Evolutionary conservation across 768 basidiomycete genomes (phyloP).

Genomic region (Mycena vitilis): DNA sequence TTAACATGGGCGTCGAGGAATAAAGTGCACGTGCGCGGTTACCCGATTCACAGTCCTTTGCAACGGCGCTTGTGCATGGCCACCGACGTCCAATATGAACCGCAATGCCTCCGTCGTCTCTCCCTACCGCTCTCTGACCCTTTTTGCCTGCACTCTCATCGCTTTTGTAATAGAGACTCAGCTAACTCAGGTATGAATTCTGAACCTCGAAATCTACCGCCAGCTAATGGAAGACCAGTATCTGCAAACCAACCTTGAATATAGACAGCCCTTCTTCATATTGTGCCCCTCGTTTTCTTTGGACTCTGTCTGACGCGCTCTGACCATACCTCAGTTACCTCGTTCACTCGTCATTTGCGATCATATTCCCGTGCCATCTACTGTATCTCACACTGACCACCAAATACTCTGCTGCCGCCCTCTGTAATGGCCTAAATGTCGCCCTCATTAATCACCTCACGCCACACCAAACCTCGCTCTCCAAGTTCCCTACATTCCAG

Average conservation of each 20-base stretch:
- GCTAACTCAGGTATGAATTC: slow-evolving; percentile 72
- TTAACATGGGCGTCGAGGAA: slow-evolving; percentile 60
- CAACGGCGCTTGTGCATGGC: slow-evolving; percentile 11
- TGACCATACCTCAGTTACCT: slow-evolving; percentile 67
- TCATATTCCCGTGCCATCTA: slow-evolving; percentile 88
- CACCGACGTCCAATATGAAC: slow-evolving; percentile 23
- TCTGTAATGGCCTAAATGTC: slow-evolving; percentile 63
- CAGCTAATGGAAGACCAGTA: slow-evolving; percentile 59
- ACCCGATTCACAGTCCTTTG: not conserved
- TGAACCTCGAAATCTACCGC: not conserved
- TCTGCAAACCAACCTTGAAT: slow-evolving; percentile 80
- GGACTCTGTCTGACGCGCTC: slow-evolving; percentile 11
- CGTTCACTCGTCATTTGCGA: slow-evolving; percentile 83
- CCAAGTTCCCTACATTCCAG: slow-evolving; percentile 48
- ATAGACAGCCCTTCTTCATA: slow-evolving; percentile 89
- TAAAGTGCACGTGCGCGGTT: not conserved
- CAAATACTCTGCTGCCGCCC: slow-evolving; percentile 56
- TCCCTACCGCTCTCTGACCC: slow-evolving; percentile 58
- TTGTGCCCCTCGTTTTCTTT: slow-evolving; percentile 64
- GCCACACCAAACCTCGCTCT: slow-evolving; percentile 42
- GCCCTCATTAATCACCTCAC: slow-evolving; percentile 62
- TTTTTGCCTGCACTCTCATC: slow-evolving; percentile 71
- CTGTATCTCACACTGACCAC: slow-evolving; percentile 67
- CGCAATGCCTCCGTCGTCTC: slow-evolving; percentile 51
- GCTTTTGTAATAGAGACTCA: slow-evolving; percentile 85